Conservation (phyloP, 2,329 filamentous ascomycete genomes). For the Talaromyces verruculosus region DNA sequence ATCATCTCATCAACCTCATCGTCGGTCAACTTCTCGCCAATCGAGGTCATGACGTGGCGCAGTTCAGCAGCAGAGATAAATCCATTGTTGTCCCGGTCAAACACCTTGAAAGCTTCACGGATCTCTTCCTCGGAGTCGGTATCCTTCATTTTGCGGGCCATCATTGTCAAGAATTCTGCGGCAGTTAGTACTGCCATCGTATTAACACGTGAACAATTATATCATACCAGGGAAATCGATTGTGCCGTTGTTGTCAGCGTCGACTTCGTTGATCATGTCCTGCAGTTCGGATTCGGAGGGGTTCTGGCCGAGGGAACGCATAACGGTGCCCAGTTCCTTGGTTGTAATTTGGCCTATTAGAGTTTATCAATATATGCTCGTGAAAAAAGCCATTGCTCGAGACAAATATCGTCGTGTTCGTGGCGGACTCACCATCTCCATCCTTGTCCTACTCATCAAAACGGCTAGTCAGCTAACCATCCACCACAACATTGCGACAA, state of each 20-base stretch:
- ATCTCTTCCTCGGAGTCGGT: constrained; percentile 91
- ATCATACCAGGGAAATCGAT: constrained; percentile 82
- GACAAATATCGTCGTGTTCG: constrained; percentile 9
- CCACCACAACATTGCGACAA: not conserved
- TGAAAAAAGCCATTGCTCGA: not conserved
- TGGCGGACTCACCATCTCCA: constrained; percentile 72
- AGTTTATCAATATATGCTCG: not conserved
- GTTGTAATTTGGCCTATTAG: constrained; percentile 79
- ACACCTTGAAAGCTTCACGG: constrained; percentile 85
- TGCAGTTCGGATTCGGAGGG: constrained; percentile 86
- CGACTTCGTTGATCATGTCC: constrained; percentile 93
- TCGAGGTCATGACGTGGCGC: constrained; percentile 88
- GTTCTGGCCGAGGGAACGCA: constrained; percentile 87
- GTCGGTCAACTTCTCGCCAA: constrained; percentile 86
- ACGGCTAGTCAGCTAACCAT: constrained; percentile 18
- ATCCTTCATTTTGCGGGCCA: constrained; percentile 93
- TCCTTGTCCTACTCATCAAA: constrained; percentile 69
- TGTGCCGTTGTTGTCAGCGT: constrained; percentile 88
- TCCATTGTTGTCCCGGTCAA: constrained; percentile 87
- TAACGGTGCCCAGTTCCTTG: constrained; percentile 85
- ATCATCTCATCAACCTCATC: constrained; percentile 94
- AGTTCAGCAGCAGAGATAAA: constrained; percentile 88
- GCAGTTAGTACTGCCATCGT: constrained; percentile 20
- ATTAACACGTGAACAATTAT: not conserved
- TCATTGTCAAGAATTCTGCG: constrained; percentile 86